Evolutionary conservation across 2,329 filamentous ascomycete genomes (phyloP), one percentile per base, ranked within the genome.

Genomic region (Phaeophleospora eucalypticola): DNA sequence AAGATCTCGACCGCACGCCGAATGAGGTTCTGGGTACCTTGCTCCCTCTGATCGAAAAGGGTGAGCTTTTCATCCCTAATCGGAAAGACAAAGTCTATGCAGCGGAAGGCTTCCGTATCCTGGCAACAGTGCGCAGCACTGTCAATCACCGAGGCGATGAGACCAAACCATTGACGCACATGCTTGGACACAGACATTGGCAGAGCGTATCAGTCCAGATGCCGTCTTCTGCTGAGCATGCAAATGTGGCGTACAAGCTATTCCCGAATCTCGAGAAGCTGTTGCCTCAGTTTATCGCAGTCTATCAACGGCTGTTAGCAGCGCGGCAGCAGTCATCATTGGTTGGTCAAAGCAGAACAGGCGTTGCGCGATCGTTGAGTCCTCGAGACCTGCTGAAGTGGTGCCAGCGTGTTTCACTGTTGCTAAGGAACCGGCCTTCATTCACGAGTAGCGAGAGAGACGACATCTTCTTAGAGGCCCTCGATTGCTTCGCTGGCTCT

Each of bases 21-120:
- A 91, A 88, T 56, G 93, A 98, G 68, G 87, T 98, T 39, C 83
- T 98, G 66, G 95, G 91, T 65, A 89, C 90, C 12, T 79, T 99
- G 20, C 75, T 98, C 19, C 93, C 94, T 8, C 77, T 98, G 7
- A 90, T 98, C 49, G 93, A 98, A 68, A 82, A 87, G 49, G 83
- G 88, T n/a, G 89, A 96, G 65, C 78, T 98, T 12, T 75, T 94
- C 3, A 89, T 98, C 21, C 88, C 93, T 0, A 94, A 85, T 58
- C 83, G 91, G 49, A 90, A 89, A 46, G 89, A 97, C 70, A 85
- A 78, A 4, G 83, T 98, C 41, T 81, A 82, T 61, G 93, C 93
- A 43, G 82, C 87, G 1, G 82, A 82, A 59, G 88, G 86, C 1
- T 99, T 98, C 66, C 84, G 87, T 45, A 84, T 99, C 16, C 85